Evolutionary conservation across 768 basidiomycete genomes (phyloP), one percentile per base, ranked within the genome.

Genomic region (Suillus discolor): DNA sequence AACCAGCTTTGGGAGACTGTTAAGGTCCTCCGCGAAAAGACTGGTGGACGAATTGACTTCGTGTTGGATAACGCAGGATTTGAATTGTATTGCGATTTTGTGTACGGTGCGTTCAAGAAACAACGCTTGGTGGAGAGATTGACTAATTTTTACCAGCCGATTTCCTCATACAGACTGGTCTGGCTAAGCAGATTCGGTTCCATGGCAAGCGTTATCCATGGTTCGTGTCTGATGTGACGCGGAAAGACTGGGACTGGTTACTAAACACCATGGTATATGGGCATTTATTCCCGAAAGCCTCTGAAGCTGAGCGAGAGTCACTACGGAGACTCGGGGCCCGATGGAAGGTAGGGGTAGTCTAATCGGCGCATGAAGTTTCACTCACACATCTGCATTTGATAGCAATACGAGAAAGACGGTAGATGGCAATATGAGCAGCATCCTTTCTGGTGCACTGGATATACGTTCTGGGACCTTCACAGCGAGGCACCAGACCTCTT

Each of bases 201-300:
- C 96, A 99, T 75, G 96, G 96, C 59, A 98, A 97, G 79, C 90
- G 94, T 47, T 93, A 93, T 72, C 88, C 96, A 4, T 97, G 95
- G 95, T 96, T 96, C 75, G 93, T 95, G 39, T 93, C 91, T 15
- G 96, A 97, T 74, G 89, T 97, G 59, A 99, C 96, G 45, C 89
- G 85, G 76, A 91, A 93, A 74, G 96, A 98, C 73, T 98, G 94
- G 93, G 85, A 92, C 60, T 98, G 96, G 96, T 84, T 94, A 61
- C 75, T 92, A 65, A 95, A 95, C 75, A 86, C 86, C 38, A 90
- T 93, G 89, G 86, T 89, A n/a, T 93, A 93, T 69, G 96, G 96
- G 3, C 92, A 97, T 70, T 84, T 98, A 63, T 97, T 98, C 86
- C 88, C 91, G 5, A 89, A 93, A 60, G 91, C 89, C 18, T 82